Conservation (phyloP, 2,329 filamentous ascomycete species). For the Tolypocladium sp. region DNA sequence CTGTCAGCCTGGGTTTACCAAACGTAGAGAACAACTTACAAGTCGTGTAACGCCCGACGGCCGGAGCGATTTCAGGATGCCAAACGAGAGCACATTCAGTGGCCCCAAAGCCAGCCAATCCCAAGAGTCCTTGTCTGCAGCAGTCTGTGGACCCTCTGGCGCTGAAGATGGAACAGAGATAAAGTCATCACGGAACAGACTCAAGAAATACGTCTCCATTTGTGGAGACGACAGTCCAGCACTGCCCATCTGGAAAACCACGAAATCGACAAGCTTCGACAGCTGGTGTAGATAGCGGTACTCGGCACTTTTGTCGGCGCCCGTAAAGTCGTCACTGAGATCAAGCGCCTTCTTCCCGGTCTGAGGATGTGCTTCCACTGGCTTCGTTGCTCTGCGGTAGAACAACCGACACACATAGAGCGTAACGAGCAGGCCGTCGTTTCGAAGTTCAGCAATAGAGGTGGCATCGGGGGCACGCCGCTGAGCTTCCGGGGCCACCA, state of each 20-base stretch:
- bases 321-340: constrained; percentile 22
- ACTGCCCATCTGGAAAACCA: constrained; percentile 26
- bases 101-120: constrained; percentile 20
- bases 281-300: constrained; percentile 26
- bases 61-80: constrained; percentile 26
- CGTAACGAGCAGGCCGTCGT: constrained; percentile 29
- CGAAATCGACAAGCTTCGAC: constrained; percentile 25
- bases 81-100: constrained; percentile 26
- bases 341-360: constrained; percentile 13
- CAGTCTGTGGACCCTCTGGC: constrained; percentile 3
- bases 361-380: constrained; percentile 10
- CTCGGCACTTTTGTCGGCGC: constrained; percentile 15
- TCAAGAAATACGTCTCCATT: constrained; percentile 22
- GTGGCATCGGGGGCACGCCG: neutral
- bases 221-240: constrained; percentile 22
- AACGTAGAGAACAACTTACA: constrained; percentile 14
- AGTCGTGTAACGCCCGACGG: constrained; percentile 22
- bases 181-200: constrained; percentile 25
- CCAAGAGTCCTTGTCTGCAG: constrained; percentile 12
- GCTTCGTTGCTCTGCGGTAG: constrained; percentile 30
- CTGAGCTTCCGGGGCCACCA: neutral
- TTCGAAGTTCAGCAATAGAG: constrained; percentile 16
- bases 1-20: constrained; percentile 3
- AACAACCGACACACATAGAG: constrained; percentile 28
- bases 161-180: constrained; percentile 9